Percentiles rank a stretch among this genome's conserved stretches.
Evolutionary conservation across 2,329 filamentous ascomycete genomes (phyloP).

Genomic region (Arthrobotrys iridis): DNA sequence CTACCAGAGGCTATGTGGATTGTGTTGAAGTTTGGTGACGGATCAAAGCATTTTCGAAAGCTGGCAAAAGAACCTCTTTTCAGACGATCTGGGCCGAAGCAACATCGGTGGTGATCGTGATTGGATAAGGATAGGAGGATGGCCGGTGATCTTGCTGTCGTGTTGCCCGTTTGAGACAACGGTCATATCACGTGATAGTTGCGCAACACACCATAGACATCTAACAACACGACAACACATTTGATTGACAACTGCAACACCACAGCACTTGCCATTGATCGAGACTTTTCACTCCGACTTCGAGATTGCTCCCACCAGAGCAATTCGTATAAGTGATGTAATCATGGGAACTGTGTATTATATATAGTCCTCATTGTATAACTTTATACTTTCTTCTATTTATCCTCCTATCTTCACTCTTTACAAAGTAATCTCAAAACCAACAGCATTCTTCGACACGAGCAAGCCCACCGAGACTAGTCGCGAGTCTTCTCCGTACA

Average conservation of each 20-base stretch:
- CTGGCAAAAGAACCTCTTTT: not conserved
- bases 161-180: not conserved
- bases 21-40: not conserved
- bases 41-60: conserved; percentile 1
- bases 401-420: not conserved
- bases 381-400: not conserved
- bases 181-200: not conserved
- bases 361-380: not conserved
- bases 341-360: too few relatives aligned
- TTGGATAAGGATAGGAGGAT: not conserved
- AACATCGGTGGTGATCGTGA: not conserved
- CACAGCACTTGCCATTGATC: not conserved
- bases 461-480: not conserved
- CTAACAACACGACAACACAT: conserved; percentile 36
- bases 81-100: not conserved
- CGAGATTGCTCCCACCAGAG: not conserved
- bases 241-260: conserved; percentile 11
- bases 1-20: not conserved
- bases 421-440: too few relatives aligned
- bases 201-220: not conserved
- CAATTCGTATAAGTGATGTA: not conserved
- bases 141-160: not conserved
- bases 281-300: not conserved
- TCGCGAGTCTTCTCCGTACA: not conserved
- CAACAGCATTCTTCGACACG: not conserved